phyloP scores from a whole-genome alignment of 768 basidiomycete species.

The Lactarius evosmus region DNA sequence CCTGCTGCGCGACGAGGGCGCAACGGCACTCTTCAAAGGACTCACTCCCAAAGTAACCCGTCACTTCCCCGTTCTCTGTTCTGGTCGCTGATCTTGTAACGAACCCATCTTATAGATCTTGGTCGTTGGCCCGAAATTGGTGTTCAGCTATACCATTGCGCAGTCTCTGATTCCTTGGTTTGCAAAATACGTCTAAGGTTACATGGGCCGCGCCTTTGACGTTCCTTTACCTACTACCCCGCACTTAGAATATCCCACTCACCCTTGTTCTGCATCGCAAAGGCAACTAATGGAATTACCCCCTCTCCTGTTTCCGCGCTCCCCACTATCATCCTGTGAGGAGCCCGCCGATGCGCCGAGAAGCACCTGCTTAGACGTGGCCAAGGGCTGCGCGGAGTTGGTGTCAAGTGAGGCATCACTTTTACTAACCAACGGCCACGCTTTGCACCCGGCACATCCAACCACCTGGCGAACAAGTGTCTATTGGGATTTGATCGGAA shows the following conservation, averaged over 20 bases:
- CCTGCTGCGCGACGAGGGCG: conserved; percentile 82
- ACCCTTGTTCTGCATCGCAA: conserved; percentile 6
- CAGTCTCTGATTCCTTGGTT: conserved; percentile 94
- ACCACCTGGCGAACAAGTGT: not conserved
- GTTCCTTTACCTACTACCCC: not conserved
- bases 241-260: not conserved
- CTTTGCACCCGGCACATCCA: not conserved
- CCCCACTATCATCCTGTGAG: not conserved
- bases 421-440: not conserved
- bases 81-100: not conserved
- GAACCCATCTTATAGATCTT: conserved; percentile 55
- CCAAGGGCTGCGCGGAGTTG: not conserved
- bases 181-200: conserved; percentile 38
- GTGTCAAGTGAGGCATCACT: not conserved
- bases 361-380: not conserved
- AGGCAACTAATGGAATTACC: conserved; percentile 1
- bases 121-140: conserved; percentile 95
- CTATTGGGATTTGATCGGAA: not conserved
- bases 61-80: not conserved
- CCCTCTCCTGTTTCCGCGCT: not conserved
- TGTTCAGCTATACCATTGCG: conserved; percentile 97
- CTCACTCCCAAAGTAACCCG: conserved; percentile 83
- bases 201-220: not conserved
- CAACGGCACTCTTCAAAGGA: conserved; percentile 89
- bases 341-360: not conserved